These are phyloP conservation scores for Sophora flavescens DNA, from an alignment of 306 rosid genomes.

Conservation along the genomic window DNA sequence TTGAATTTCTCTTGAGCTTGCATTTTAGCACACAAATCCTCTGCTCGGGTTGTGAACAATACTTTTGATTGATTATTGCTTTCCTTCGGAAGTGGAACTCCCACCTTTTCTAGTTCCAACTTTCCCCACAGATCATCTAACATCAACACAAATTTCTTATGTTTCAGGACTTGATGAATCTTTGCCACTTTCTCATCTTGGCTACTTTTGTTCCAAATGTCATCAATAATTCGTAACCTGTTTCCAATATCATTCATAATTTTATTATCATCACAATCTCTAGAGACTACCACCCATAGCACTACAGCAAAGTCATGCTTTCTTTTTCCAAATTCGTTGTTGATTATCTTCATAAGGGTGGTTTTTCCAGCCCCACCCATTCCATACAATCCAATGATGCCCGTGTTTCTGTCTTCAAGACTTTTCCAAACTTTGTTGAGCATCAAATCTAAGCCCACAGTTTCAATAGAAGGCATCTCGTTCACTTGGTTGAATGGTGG, in stretches of 20 bases:
- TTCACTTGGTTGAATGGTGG: background rate
- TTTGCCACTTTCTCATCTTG: background rate
- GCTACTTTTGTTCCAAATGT: background rate
- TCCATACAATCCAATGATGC: conserved; percentile 39
- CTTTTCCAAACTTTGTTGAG: conserved; percentile 2
- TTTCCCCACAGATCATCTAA: no score
- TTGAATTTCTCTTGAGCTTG: background rate
- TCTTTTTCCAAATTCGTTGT: conserved; percentile 7
- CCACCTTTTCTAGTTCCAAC: background rate
- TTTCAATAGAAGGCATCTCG: background rate
- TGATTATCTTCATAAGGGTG: conserved; percentile 1
- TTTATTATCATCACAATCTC: background rate
- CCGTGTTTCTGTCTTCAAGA: background rate
- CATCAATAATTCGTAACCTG: background rate
- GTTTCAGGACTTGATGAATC: background rate
- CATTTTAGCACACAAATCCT: conserved; percentile 41
- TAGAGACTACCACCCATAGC: conserved; percentile 43
- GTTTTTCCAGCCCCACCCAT: background rate
- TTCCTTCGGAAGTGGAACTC: conserved; percentile 3
- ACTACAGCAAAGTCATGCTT: background rate
- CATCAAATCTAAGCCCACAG: conserved; percentile 10
- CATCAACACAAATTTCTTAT: conserved; percentile 9
- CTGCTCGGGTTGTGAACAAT: conserved; percentile 22
- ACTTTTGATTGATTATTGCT: background rate
- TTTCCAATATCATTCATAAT: conserved; percentile 33